These are phyloP conservation scores for Vickermania ingenoplastis DNA, from an alignment of 208 protist species.

Conservation along the genomic window DNA sequence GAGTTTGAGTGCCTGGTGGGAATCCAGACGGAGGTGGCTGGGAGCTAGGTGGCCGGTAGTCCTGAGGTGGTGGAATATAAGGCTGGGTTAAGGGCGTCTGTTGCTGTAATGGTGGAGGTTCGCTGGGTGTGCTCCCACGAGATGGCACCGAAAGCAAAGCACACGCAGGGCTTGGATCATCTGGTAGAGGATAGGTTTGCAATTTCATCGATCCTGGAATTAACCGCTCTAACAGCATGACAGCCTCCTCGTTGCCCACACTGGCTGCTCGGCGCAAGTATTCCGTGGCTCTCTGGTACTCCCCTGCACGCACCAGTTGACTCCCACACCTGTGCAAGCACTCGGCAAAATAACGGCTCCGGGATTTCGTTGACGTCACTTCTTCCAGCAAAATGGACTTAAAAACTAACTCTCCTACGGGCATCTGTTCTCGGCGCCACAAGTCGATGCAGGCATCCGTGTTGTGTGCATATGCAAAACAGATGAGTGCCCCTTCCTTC, in stretches of 20 bases:
- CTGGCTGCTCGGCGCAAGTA: slow-evolving; percentile 50
- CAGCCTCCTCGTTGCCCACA: slow-evolving; percentile 38
- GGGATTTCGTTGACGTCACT: slow-evolving; percentile 30
- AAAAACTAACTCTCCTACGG: slow-evolving; percentile 38
- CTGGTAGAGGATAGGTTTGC: neutral
- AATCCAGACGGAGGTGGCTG: too few species aligned
- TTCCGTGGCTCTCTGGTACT: slow-evolving; percentile 27
- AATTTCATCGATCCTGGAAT: neutral
- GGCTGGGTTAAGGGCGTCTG: too few species aligned
- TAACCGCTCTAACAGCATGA: slow-evolving; percentile 54
- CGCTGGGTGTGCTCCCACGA: too few species aligned
- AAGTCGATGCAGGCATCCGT: slow-evolving; percentile 61
- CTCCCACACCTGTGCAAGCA: slow-evolving; percentile 49
- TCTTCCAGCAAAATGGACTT: slow-evolving; percentile 61
- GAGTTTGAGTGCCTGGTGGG: too few species aligned
- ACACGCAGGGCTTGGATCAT: neutral
- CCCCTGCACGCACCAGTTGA: slow-evolving; percentile 31
- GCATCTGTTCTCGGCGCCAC: slow-evolving; percentile 30
- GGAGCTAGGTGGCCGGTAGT: too few species aligned
- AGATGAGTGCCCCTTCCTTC: slow-evolving; percentile 56
- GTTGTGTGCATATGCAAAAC: slow-evolving; percentile 70
- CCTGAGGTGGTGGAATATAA: too few species aligned
- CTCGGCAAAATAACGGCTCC: slow-evolving; percentile 32
- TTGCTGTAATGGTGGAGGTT: too few species aligned
- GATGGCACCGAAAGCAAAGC: too few species aligned